Evolutionary conservation across 495 filamentous ascomycete species (phyloP).

Genomic region (Lepidopterella palustris): DNA sequence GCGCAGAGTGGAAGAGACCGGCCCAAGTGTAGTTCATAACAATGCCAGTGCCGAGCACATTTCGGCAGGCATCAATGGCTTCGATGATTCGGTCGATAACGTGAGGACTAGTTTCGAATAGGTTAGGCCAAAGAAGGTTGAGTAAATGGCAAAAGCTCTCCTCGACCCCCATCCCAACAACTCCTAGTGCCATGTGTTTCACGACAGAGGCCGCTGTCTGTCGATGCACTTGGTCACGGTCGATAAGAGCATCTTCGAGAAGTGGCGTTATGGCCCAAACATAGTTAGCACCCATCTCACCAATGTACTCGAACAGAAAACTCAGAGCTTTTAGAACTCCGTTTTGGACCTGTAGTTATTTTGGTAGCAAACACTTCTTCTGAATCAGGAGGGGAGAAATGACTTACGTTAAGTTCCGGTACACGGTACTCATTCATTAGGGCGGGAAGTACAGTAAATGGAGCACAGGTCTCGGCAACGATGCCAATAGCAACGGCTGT

Average conservation of each 20-base stretch:
- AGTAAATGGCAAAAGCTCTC: conserved; percentile 98
- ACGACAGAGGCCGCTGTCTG: conserved; percentile 95
- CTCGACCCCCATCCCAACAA: conserved; percentile 95
- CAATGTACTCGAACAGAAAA: conserved; percentile 98
- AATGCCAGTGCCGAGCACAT: conserved; percentile 83
- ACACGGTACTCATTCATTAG: conserved; percentile 99
- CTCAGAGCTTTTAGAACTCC: conserved; percentile 95
- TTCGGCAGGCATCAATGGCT: conserved; percentile 91
- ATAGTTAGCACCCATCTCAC: conserved; percentile 99
- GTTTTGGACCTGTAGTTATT: too few species aligned
- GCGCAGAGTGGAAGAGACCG: conserved; percentile 90
- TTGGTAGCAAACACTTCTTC: too few species aligned
- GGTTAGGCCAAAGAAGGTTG: conserved; percentile 91
- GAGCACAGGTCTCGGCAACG: conserved; percentile 99
- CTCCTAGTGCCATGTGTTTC: conserved; percentile 93
- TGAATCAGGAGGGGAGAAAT: too few species aligned
- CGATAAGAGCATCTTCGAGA: conserved; percentile 94
- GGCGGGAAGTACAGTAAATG: conserved; percentile 97
- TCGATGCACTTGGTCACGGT: conserved; percentile 96
- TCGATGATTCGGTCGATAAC: conserved; percentile 97
- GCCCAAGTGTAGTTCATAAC: conserved; percentile 98
- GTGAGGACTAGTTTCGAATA: conserved; percentile 97
- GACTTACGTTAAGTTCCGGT: conserved; percentile 95
- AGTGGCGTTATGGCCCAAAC: conserved; percentile 97
- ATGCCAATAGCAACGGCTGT: conserved; percentile 99